A percentile compares a stretch with the other conserved stretches of the same genome.
phyloP scores from a whole-genome alignment of 352 stramenopile species.

The Phytophthora quininea region DNA sequence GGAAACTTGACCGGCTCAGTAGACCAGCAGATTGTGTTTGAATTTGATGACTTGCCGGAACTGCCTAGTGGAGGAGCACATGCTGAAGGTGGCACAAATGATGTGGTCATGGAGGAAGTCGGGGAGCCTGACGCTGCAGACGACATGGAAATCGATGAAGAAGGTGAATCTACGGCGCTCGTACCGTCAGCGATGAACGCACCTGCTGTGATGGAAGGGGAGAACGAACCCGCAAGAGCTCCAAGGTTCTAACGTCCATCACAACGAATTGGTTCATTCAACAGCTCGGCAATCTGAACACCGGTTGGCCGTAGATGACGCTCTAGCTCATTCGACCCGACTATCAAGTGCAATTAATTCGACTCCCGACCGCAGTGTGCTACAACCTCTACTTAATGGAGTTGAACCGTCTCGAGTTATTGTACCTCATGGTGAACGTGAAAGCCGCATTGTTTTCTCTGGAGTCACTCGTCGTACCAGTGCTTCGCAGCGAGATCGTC shows the following conservation, averaged over 20 bases:
- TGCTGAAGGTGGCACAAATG: too few relatives aligned
- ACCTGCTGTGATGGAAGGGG: not conserved
- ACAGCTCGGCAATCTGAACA: too few relatives aligned
- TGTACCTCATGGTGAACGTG: not conserved
- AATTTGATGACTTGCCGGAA: not conserved
- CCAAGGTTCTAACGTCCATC: too few relatives aligned
- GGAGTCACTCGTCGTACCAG: not conserved
- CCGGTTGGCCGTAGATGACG: too few relatives aligned
- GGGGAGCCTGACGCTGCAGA: not conserved
- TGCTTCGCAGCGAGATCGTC: not conserved
- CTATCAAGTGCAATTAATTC: not conserved
- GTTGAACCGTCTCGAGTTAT: not conserved
- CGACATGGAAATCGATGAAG: conserved; percentile 1
- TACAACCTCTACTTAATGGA: not conserved
- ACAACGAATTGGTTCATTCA: too few relatives aligned
- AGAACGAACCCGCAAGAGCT: too few relatives aligned
- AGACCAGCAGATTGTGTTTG: not conserved
- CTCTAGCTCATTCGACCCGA: too few relatives aligned
- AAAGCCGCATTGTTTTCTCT: not conserved
- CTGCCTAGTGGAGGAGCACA: too few relatives aligned
- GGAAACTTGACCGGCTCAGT: not conserved
- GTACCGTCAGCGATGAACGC: not conserved
- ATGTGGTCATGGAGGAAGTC: too few relatives aligned
- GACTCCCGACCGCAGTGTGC: not conserved
- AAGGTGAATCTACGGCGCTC: not conserved